Conservation (phyloP, 75 land plant species). For the Ceratopteris richardii region DNA sequence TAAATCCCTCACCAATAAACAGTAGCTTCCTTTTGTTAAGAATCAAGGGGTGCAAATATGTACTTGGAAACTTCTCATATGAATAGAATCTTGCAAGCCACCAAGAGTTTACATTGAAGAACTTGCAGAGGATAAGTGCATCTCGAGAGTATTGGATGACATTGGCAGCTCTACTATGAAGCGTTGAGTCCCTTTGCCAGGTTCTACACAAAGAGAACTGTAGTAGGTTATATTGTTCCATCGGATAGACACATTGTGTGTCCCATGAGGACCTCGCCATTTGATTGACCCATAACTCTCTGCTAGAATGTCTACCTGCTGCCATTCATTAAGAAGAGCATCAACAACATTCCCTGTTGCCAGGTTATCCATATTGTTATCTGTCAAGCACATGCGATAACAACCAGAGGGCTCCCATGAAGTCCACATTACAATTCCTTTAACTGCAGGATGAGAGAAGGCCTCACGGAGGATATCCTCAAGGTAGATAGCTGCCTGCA, state of each 20-base stretch:
- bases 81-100: too few relatives aligned
- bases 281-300: conserved; percentile 36
- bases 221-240: conserved; percentile 13
- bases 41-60: too few relatives aligned
- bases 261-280: conserved; percentile 49
- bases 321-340: conserved; percentile 54
- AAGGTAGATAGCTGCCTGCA: conserved; percentile 7
- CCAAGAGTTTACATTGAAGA: too few relatives aligned
- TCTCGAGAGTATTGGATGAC: too few relatives aligned
- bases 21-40: too few relatives aligned
- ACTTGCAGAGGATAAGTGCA: too few relatives aligned
- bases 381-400: conserved; percentile 83
- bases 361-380: conserved; percentile 45
- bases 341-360: conserved; percentile 77
- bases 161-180: conserved; percentile 1
- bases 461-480: conserved; percentile 48
- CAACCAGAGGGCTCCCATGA: conserved; percentile 53
- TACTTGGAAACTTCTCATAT: too few relatives aligned
- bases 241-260: conserved; percentile 32
- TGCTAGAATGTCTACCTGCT: conserved; percentile 24
- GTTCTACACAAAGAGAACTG: conserved; percentile 21
- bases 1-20: too few relatives aligned
- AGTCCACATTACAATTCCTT: conserved; percentile 66
- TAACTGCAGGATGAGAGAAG: conserved; percentile 51
- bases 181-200: conserved; percentile 46